Percentiles rank a stretch among this genome's conserved stretches.
These are phyloP conservation scores for Boletus subcaerulescens DNA, from an alignment of 768 basidiomycete species.

Conservation along the genomic window DNA sequence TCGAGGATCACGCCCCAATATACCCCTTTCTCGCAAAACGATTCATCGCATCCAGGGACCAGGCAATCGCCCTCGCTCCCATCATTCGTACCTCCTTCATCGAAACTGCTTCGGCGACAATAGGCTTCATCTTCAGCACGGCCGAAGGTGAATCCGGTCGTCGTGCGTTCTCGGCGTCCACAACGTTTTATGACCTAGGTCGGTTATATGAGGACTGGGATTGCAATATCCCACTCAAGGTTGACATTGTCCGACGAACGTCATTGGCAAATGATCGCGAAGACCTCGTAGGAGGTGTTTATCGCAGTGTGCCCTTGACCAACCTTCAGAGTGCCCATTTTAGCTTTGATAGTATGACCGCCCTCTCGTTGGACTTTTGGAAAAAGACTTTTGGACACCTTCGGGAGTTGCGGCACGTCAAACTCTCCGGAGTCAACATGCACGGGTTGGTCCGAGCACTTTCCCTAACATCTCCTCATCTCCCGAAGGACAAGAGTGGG, in stretches of 20 bases:
- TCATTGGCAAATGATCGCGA: conserved; percentile 11
- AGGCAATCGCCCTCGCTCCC: neutral
- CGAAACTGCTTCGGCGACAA: conserved; percentile 4
- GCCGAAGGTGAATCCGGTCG: conserved; percentile 6
- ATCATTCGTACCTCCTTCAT: conserved; percentile 12
- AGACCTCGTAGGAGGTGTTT: conserved; percentile 10
- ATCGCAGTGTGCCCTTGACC: conserved; percentile 11
- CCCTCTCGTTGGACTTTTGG: conserved; percentile 18
- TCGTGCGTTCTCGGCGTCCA: conserved; percentile 6
- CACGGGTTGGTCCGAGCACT: conserved; percentile 9
- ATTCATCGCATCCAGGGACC: conserved; percentile 7
- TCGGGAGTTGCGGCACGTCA: conserved; percentile 11
- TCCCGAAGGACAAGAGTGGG: neutral
- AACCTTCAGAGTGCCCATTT: conserved; percentile 11
- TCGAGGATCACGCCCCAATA: conserved; percentile 5
- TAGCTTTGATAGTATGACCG: conserved; percentile 2
- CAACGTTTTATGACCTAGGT: conserved; percentile 5
- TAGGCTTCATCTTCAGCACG: conserved; percentile 19
- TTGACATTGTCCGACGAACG: conserved; percentile 8
- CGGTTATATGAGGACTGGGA: conserved; percentile 16
- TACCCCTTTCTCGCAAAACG: conserved; percentile 15
- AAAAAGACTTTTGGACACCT: conserved; percentile 13
- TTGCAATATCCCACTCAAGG: conserved; percentile 18
- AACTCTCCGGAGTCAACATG: conserved; percentile 4
- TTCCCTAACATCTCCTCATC: neutral